Evolutionary conservation across 2,329 filamentous ascomycete species (phyloP), one percentile per base, ranked within the genome.

Genomic region (Trichoderma hamatum): DNA sequence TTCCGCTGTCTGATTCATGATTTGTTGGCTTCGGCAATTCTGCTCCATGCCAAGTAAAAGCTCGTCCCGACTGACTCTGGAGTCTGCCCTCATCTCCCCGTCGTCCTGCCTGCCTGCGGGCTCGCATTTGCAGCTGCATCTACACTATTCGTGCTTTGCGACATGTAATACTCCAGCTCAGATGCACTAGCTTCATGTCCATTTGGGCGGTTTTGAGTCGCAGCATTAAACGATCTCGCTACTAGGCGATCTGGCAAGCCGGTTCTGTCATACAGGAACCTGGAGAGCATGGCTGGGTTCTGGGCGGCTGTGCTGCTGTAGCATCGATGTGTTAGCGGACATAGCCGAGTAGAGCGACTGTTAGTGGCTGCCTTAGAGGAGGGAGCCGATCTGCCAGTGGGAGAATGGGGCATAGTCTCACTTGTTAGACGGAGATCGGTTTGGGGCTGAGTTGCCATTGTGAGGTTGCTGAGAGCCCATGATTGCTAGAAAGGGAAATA

Each of bases 191-290:
- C 36, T 13, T 67, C 54, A 21, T 51, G 30, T 2, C 39, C 54
- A 21, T 56, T 32, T 3, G 34, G 26, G 21, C 28, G 32, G 34
- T 7, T 28, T 28, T 30, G 54, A 32, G 52, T n/a, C 5, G 51
- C 21, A 24, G 54, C 63, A 67, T 59, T 21, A 32, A 58, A 67
- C 28, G 51, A 69, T 56, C 59, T 39, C 21, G 67, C 68, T 64
- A 70, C 68, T 14, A 70, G 55, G 24, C 68, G 68, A 68, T 70
- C 68, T 16, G 56, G 32, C 21, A 68, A 24, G 36, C 28, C 43
- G 58, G 56, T 67, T 26, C 55, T 62, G 46, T 70, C 63, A 46
- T 70, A 39, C 34, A 70, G 46, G 30, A 67, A 70, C 28, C 56
- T 36, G 34, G 34, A 39, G 55, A 70, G 46, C 63, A 70, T 62